Base-by-base conservation (phyloP, 2,329 filamentous ascomycete species). In the Calonectria honghensis region DNA sequence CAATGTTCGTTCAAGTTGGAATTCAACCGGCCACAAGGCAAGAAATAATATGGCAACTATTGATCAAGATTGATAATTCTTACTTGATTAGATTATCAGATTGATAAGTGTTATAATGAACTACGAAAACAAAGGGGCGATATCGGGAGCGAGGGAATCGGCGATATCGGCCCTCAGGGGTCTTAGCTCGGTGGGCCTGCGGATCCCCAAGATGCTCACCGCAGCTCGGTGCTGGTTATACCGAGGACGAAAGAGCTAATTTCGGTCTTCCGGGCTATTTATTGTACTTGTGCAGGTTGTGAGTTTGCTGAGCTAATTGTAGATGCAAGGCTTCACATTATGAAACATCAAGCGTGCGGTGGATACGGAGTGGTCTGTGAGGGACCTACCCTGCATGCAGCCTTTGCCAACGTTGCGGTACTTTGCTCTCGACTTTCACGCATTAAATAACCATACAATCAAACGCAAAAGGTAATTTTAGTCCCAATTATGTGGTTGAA, bases 141-240 rank as follows among this genome's bases (percentile, higher is more conserved):
- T 35, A 57, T 57, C 52, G 52, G 52, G 52, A 57, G 16, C 18
- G 29, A 57, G 1, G 31, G 31, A 29, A 14, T 27, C 37, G 37
- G 57, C 57, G 57, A 63, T 41, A 63, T 63, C 57, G 57, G 57
- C 37, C 24, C 11, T 10, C 37, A 37, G 57, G 35, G 57, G 39
- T 29, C 35, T 63, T 39, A 24, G 37, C 24, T 13, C 5, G 14
- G 57, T 63, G 57, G 57, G n/a, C n/a, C 57, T 24, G 57, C 57
- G 57, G 57, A 37, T 39, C 35, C 32, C 2, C 18, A 24, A 7
- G n/a, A 27, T 4, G n/a, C 24, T 31, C 29, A 39, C 24, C 35
- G 20, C 10, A 27, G 37, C 57, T 63, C 57, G 57, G 57, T 41
- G 10, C 10, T 31, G n/a, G 16, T 39, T 63, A 41, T 29, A 29